Percentiles rank a stretch among this genome's conserved stretches.
These are phyloP conservation scores for Floccularia luteovirens DNA, from an alignment of 768 basidiomycete species.

Conservation along the genomic window DNA sequence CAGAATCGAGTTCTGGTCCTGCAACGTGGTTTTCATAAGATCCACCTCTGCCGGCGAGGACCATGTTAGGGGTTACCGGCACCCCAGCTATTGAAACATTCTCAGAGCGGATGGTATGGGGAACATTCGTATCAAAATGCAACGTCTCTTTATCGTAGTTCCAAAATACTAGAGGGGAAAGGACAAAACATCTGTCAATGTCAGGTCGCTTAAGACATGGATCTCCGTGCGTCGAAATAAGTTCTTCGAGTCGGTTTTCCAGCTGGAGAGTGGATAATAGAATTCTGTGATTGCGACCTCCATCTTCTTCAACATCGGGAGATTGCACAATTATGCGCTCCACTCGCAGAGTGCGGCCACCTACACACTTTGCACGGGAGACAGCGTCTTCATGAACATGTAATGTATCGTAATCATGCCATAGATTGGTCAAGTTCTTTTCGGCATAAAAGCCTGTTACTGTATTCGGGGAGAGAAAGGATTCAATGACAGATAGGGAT, in stretches of 20 bases:
- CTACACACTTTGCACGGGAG: slow-evolving; percentile 62
- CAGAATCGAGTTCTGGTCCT: slow-evolving; percentile 49
- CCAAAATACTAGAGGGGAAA: slow-evolving; percentile 78
- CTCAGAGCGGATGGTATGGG: slow-evolving; percentile 46
- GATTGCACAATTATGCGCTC: slow-evolving; percentile 73
- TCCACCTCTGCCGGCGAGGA: slow-evolving; percentile 66
- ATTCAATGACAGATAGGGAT: slow-evolving; percentile 58
- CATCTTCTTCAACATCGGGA: slow-evolving; percentile 34
- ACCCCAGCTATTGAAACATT: slow-evolving; percentile 60
- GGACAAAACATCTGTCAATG: slow-evolving; percentile 56
- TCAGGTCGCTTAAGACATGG: slow-evolving; percentile 48
- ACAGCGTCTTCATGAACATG: slow-evolving; percentile 65
- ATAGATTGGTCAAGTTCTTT: slow-evolving; percentile 62
- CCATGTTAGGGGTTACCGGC: slow-evolving; percentile 65
- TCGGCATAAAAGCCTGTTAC: slow-evolving; percentile 46
- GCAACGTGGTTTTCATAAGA: slow-evolving; percentile 40
- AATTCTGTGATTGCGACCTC: slow-evolving; percentile 53
- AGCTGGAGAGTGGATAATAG: slow-evolving; percentile 59
- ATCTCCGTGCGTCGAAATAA: slow-evolving; percentile 28
- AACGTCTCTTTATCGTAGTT: slow-evolving; percentile 48
- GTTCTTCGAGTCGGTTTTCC: slow-evolving; percentile 45
- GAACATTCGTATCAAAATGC: slow-evolving; percentile 44
- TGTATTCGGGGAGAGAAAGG: slow-evolving; percentile 46
- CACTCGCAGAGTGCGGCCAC: slow-evolving; percentile 62
- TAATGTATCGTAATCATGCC: slow-evolving; percentile 59